Conservation (phyloP, 1,284 basidiomycete genomes). For the Wallemia mellicola region DNA sequence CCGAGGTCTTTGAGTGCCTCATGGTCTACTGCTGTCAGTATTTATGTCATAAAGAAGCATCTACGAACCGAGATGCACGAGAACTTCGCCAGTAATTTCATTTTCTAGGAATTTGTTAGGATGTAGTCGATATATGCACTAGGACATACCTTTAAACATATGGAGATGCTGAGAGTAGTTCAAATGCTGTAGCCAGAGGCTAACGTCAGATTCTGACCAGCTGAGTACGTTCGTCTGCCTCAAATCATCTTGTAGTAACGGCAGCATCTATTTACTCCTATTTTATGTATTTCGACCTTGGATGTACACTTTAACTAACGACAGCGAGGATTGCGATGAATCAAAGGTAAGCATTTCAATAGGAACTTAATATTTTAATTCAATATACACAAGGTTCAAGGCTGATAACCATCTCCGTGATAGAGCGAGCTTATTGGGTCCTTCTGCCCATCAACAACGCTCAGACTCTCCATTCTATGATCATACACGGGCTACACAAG, state of each 20-base stretch:
- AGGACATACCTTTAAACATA: background rate
- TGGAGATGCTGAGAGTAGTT: background rate
- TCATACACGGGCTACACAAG: background rate
- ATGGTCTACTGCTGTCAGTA: slow-evolving; percentile 21
- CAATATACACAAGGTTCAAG: background rate
- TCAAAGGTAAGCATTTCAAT: too few species aligned
- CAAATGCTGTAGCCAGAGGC: background rate
- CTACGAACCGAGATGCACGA: slow-evolving; percentile 27
- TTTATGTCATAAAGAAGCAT: background rate
- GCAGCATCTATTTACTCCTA: background rate
- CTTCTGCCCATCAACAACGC: background rate
- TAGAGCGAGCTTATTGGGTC: background rate
- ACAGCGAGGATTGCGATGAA: too few species aligned
- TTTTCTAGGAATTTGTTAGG: slow-evolving; percentile 24
- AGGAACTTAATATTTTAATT: background rate
- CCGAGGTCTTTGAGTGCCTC: slow-evolving; percentile 58
- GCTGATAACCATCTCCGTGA: background rate
- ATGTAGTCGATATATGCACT: background rate
- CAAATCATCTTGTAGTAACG: background rate
- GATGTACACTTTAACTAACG: too few species aligned
- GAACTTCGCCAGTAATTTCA: slow-evolving; percentile 59
- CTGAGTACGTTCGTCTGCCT: background rate
- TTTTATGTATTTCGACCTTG: background rate
- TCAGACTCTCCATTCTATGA: background rate
- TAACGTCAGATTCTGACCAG: background rate